Evolutionary conservation across 805 yeast genomes (phyloP).

Genomic region (Kregervanrija delftensis): DNA sequence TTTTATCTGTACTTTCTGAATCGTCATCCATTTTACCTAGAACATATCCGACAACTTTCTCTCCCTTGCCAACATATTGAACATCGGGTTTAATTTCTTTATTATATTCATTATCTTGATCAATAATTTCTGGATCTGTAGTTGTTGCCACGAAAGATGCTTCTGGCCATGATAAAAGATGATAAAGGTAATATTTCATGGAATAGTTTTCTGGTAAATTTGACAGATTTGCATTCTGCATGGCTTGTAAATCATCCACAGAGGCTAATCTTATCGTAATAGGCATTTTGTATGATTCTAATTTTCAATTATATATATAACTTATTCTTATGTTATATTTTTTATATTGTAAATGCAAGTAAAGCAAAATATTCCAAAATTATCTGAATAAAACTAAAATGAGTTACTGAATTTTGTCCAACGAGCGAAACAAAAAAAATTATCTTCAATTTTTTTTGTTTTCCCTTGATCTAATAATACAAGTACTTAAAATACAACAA

Average conservation of each 20-base stretch:
- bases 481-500: background rate
- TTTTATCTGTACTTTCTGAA: constrained; percentile 47
- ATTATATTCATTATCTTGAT: constrained; percentile 14
- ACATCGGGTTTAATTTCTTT: constrained; percentile 20
- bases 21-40: constrained; percentile 88
- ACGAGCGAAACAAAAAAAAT: too few relatives aligned
- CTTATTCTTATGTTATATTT: too few relatives aligned
- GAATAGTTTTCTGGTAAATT: constrained; percentile 94
- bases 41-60: constrained; percentile 91
- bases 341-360: background rate
- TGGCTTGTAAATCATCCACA: constrained; percentile 79
- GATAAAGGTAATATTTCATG: constrained; percentile 89
- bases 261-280: constrained; percentile 86
- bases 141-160: constrained; percentile 94
- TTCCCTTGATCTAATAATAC: background rate
- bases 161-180: constrained; percentile 94
- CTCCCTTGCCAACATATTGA: constrained; percentile 59
- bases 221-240: constrained; percentile 90
- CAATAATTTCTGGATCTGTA: constrained; percentile 39
- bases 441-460: background rate
- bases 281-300: constrained; percentile 45
- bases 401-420: too few relatives aligned
- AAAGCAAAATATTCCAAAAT: too few relatives aligned
- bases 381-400: too few relatives aligned
- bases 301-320: too few relatives aligned